Percentiles rank a stretch among this genome's conserved stretches.
Evolutionary conservation across 2,329 filamentous ascomycete species (phyloP).

Genomic region (Taxawa tesnikishii): DNA sequence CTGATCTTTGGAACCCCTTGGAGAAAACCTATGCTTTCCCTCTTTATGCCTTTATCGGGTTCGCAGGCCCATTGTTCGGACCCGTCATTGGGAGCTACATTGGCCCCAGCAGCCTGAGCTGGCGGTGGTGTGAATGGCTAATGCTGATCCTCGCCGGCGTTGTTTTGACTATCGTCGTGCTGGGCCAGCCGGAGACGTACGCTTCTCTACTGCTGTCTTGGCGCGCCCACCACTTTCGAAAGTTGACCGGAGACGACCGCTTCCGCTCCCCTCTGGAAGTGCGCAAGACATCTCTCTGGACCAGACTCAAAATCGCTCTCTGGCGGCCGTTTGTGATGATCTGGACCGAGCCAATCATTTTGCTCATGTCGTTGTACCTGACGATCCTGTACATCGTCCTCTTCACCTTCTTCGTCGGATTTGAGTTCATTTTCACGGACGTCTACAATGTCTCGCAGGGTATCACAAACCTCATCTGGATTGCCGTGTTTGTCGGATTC

Average conservation of each 20-base stretch:
- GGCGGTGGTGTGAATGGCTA: slow-evolving; percentile 29
- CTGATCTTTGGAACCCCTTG: slow-evolving; percentile 14
- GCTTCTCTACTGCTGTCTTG: slow-evolving; percentile 25
- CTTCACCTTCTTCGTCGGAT: slow-evolving; percentile 43
- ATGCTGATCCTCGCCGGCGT: slow-evolving; percentile 20
- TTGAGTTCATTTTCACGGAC: slow-evolving; percentile 35
- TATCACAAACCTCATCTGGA: slow-evolving; percentile 31
- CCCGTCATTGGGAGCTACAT: slow-evolving; percentile 12
- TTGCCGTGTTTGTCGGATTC: slow-evolving; percentile 30
- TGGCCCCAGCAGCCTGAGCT: slow-evolving; percentile 11
- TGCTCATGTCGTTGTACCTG: slow-evolving; percentile 38
- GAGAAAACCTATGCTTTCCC: slow-evolving; percentile 13
- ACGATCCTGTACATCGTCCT: slow-evolving; percentile 41
- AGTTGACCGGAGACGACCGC: slow-evolving; percentile 13
- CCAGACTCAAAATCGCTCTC: slow-evolving; percentile 10
- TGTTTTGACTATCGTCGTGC: slow-evolving; percentile 17
- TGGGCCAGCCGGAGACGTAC: slow-evolving; percentile 40
- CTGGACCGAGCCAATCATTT: slow-evolving; percentile 28
- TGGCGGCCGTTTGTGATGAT: slow-evolving; percentile 12
- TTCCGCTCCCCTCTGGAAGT: slow-evolving; percentile 12
- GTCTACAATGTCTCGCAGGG: slow-evolving; percentile 31
- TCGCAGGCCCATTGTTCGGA: slow-evolving; percentile 9
- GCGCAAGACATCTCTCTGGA: slow-evolving; percentile 7
- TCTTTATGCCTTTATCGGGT: slow-evolving; percentile 10
- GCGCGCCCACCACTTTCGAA: slow-evolving; percentile 21